phyloP scores from a whole-genome alignment of 1,284 basidiomycete genomes.

The Vanrija sp. region DNA sequence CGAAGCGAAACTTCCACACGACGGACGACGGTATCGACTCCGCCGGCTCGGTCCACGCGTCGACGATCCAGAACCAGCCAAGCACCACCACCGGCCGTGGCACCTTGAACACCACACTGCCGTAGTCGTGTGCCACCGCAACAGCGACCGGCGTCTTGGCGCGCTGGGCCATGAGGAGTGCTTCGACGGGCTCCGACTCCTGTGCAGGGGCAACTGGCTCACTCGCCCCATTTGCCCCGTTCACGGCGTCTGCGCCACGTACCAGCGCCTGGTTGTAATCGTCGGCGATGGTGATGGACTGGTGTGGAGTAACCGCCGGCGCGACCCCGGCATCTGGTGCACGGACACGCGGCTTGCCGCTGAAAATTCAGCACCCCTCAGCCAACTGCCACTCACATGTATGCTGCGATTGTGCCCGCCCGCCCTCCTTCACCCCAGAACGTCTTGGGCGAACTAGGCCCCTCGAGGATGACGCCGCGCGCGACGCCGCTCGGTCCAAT shows the following conservation, averaged over 20 bases:
- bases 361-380: neutral
- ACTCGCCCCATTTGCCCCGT: neutral
- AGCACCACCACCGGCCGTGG: conserved; percentile 36
- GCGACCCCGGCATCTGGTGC: too few relatives aligned
- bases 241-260: neutral
- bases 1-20: conserved; percentile 43
- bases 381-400: conserved; percentile 24
- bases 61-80: conserved; percentile 48
- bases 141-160: conserved; percentile 38
- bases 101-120: conserved; percentile 35
- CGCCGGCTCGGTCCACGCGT: conserved; percentile 46
- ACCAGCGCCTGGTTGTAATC: neutral
- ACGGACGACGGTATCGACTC: neutral
- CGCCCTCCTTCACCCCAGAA: conserved; percentile 32
- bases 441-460: conserved; percentile 16
- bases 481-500: conserved; percentile 39
- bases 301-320: too few relatives aligned
- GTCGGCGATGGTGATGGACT: neutral
- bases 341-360: too few relatives aligned
- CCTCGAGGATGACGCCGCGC: conserved; percentile 41
- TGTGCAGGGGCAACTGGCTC: neutral
- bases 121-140: conserved; percentile 36
- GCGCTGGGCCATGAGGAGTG: conserved; percentile 38
- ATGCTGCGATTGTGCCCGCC: conserved; percentile 33
- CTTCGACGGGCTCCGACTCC: conserved; percentile 28